Conservation (phyloP, 257 asterid species). For the Nicotiana tomentosiformis region DNA sequence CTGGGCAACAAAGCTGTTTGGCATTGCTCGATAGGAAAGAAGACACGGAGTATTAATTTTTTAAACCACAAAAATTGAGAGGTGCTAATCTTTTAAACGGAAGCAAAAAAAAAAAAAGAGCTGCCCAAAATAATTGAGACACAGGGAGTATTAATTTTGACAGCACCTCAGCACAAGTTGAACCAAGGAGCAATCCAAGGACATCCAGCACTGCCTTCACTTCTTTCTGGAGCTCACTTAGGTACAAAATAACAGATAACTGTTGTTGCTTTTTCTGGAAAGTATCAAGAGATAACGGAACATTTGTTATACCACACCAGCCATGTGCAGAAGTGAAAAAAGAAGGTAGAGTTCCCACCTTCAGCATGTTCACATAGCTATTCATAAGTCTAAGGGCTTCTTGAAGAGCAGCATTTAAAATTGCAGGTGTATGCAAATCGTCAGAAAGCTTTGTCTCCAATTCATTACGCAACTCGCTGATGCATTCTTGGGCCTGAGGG, state of each 20-base stretch:
- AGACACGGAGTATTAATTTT: neutral
- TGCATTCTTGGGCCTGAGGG: conserved; percentile 45
- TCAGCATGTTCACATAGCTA: neutral
- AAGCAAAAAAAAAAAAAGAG: neutral
- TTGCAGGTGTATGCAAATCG: conserved; percentile 70
- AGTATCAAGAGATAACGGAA: neutral
- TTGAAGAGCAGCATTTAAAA: conserved; percentile 50
- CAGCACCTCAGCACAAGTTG: conserved; percentile 11
- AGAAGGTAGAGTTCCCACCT: conserved; percentile 7
- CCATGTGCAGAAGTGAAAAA: neutral
- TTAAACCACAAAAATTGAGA: neutral
- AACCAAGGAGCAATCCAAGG: neutral
- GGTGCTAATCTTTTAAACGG: neutral
- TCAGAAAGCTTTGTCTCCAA: conserved; percentile 57
- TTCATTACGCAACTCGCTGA: conserved; percentile 43
- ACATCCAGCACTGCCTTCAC: neutral
- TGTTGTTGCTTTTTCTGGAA: conserved; percentile 11
- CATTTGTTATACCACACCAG: neutral
- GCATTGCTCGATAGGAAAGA: neutral
- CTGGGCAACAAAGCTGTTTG: neutral
- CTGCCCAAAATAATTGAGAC: neutral
- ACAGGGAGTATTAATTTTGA: neutral
- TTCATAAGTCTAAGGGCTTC: conserved; percentile 58
- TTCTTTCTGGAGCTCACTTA: neutral
- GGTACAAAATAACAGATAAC: neutral